Evolutionary conservation across 2,329 filamentous ascomycete genomes (phyloP), one percentile per base, ranked within the genome.

Genomic region (Aureobasidium pullulans): DNA sequence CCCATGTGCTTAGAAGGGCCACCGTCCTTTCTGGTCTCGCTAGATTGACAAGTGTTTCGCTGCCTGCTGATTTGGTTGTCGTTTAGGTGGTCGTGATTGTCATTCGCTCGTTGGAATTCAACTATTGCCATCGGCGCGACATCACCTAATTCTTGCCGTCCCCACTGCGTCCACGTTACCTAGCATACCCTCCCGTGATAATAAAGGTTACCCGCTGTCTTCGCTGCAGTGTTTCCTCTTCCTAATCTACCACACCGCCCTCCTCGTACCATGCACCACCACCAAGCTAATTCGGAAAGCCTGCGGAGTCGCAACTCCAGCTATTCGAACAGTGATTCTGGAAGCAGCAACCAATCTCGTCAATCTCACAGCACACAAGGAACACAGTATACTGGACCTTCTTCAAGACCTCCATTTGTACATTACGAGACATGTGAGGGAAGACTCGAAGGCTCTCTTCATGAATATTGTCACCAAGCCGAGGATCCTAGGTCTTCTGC

Each of bases 401-500:
- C 57, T 2, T 42, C 44, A 44, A 63, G 66, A 61, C 67, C 69
- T 1, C 60, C 62, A 16, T 62, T 66, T 31, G 62, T 63, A 23
- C 68, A 68, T 31, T 59, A 69, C 57, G 64, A 69, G 36, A 68
- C 66, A 6, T 68, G 66, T 44, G 62, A 63, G 16, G 61, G 60
- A 40, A 60, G 63, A 40, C 43, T 64, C 15, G 62, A 67, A 54
- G 59, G 52, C 10, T 16, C 34, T 15, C 44, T 29, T 5, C 34
- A 29, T 23, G 40, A 53, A 19, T 10, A 40, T 10, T 36, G n/a
- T 29, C 39, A 40, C n/a, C 42, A 39, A 40, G 9, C 59, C 37
- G 62, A 65, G 60, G 79, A 77, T 65, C 73, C 79, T 2, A 78
- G 81, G 47, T 79, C 82, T 29, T 94, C 90, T 0, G 80, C 84